Conservation (phyloP, 345 rosid species). For the Aquilaria malaccensis region DNA sequence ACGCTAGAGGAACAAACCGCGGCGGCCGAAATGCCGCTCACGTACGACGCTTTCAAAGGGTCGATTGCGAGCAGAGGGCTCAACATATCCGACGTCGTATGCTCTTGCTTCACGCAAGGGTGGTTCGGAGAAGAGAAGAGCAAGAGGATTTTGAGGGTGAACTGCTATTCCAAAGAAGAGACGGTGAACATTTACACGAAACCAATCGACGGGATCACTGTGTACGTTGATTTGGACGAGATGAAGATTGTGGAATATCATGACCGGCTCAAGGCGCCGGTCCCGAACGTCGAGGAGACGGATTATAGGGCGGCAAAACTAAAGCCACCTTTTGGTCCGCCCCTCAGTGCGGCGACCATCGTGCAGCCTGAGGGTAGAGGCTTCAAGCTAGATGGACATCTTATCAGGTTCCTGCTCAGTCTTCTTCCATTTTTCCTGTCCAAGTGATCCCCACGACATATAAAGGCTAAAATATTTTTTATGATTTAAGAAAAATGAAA, state of each 20-base stretch:
- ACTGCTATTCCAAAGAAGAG: constrained; percentile 8
- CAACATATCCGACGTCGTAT: constrained; percentile 18
- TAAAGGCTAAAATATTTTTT: too few species aligned
- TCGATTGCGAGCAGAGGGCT: constrained; percentile 20
- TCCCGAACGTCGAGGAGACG: constrained; percentile 18
- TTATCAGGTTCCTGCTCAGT: constrained; percentile 9
- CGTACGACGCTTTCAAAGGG: constrained; percentile 19
- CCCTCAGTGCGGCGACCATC: constrained; percentile 1
- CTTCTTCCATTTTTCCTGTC: too few species aligned
- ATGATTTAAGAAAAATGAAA: too few species aligned
- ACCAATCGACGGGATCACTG: constrained; percentile 16
- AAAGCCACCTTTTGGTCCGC: constrained; percentile 11
- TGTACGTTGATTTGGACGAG: constrained; percentile 13
- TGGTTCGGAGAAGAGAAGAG: constrained; percentile 26
- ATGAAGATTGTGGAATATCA: constrained; percentile 11
- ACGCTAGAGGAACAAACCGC: constrained; percentile 9
- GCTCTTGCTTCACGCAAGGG: constrained; percentile 18
- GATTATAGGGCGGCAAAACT: constrained; percentile 13
- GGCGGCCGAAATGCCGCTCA: constrained; percentile 15
- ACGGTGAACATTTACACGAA: constrained; percentile 13
- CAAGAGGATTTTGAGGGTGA: constrained; percentile 6
- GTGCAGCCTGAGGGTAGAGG: background rate
- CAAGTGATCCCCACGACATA: background rate
- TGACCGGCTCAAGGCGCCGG: constrained; percentile 2
- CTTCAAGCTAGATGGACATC: constrained; percentile 14